These are phyloP conservation scores for Moesziomyces globuligerus DNA, from an alignment of 1,284 basidiomycete species.

Conservation along the genomic window DNA sequence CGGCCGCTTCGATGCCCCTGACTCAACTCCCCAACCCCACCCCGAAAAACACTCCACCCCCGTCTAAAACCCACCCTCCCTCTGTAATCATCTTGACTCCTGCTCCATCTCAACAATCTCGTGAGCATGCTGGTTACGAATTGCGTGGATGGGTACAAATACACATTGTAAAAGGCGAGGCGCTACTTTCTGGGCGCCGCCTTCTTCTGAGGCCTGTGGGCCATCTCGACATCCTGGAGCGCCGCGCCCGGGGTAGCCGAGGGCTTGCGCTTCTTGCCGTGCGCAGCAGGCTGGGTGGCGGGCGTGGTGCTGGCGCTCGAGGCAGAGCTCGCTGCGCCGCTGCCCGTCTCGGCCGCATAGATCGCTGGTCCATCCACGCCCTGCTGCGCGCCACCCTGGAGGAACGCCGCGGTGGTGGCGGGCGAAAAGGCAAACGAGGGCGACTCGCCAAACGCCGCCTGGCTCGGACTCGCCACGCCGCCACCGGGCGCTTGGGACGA, in stretches of 20 bases:
- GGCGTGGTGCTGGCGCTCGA: conserved; percentile 4
- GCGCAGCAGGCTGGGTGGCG: neutral
- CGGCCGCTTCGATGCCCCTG: conserved; percentile 10
- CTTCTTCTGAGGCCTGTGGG: conserved; percentile 20
- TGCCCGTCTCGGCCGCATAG: conserved; percentile 7
- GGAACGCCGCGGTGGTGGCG: conserved; percentile 41
- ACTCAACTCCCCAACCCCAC: too few relatives aligned
- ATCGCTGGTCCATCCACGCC: conserved; percentile 4
- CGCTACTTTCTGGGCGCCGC: conserved; percentile 10
- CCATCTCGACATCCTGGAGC: conserved; percentile 17
- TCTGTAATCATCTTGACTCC: too few relatives aligned
- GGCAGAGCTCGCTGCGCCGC: conserved; percentile 1
- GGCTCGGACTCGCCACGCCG: conserved; percentile 28
- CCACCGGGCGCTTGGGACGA: conserved; percentile 42
- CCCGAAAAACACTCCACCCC: too few relatives aligned
- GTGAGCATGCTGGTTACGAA: conserved; percentile 3
- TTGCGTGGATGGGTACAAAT: too few relatives aligned
- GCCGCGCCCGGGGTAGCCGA: neutral
- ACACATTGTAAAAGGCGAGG: too few relatives aligned
- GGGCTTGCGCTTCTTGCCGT: conserved; percentile 42
- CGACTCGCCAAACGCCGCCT: conserved; percentile 16
- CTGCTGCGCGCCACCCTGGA: conserved; percentile 15
- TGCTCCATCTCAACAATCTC: neutral
- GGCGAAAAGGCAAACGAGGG: conserved; percentile 44
- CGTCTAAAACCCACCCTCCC: too few relatives aligned